Conservation (phyloP, 2,329 filamentous ascomycete species). For the Trichoderma sp. region DNA sequence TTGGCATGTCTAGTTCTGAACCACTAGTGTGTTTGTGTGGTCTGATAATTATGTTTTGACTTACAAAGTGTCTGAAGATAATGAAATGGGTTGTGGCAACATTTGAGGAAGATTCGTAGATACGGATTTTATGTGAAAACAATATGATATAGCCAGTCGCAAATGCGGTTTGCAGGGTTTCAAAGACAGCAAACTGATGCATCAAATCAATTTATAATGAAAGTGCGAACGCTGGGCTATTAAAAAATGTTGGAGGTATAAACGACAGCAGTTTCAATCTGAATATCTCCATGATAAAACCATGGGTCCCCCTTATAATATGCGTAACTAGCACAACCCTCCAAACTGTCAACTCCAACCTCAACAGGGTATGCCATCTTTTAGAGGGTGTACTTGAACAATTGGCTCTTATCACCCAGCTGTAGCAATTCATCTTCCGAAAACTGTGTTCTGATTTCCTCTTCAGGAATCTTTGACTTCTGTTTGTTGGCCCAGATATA, state of each 20-base stretch:
- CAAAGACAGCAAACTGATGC: not conserved
- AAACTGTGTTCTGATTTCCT: slow-evolving; percentile 26
- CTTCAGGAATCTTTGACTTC: slow-evolving; percentile 28
- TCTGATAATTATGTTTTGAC: not conserved
- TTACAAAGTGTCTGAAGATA: not conserved
- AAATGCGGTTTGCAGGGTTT: not conserved
- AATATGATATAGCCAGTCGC: not conserved
- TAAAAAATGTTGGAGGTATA: too few species aligned
- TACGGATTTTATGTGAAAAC: too few species aligned
- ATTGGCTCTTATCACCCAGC: slow-evolving; percentile 34
- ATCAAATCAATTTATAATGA: not conserved
- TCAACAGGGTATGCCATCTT: not conserved
- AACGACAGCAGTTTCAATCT: not conserved
- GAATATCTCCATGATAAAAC: not conserved
- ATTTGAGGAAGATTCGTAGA: not conserved
- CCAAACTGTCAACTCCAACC: not conserved
- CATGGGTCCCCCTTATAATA: not conserved
- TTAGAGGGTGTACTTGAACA: slow-evolving; percentile 29
- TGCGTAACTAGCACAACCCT: not conserved
- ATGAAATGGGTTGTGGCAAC: not conserved
- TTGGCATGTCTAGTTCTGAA: not conserved
- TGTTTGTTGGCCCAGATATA: slow-evolving; percentile 29
- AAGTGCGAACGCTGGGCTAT: too few species aligned
- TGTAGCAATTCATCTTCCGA: slow-evolving; percentile 30
- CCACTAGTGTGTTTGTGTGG: not conserved